Conservation (phyloP, 176 grass and related monocot species). For the Hordeum vulgare region MorexV3_pseudomolecules_assembly NC_058519.1:179058313-179058812, state of each 20-base stretch:
- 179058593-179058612: not conserved
- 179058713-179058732: not conserved
- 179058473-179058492: not conserved
- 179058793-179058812: not conserved
- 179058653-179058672: not conserved
- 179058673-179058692: not conserved
- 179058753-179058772: not conserved
- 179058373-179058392: not conserved
- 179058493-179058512: not conserved
- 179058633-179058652: not conserved
- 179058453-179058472: not conserved
- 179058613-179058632: not conserved
- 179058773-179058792: not conserved
- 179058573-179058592: not conserved
- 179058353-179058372: not conserved
- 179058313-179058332: too few relatives aligned
- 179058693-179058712: not conserved
- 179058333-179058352: not conserved
- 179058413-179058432: too few relatives aligned
- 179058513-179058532: too few relatives aligned
- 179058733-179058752: not conserved
- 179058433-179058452: not conserved
- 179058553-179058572: not conserved
- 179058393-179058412: not conserved
- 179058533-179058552: not conserved